Evolutionary conservation across 2,329 filamentous ascomycete species (phyloP), one percentile per base, ranked within the genome.

Genomic region (Cladosporium colombiae): DNA sequence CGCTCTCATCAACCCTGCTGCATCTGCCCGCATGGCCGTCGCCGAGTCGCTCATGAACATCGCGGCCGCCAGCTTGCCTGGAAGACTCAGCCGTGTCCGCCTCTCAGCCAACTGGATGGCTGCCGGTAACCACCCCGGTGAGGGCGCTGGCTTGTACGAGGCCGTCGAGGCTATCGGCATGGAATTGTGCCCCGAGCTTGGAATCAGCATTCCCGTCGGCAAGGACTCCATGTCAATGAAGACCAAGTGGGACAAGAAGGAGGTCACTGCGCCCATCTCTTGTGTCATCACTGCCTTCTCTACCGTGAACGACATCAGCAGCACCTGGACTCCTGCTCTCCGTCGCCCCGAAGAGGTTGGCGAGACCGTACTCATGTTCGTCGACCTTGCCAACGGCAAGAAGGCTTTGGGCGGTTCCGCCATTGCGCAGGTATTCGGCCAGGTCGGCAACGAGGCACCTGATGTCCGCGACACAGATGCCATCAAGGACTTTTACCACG

Each of bases 161-260:
- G 95, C 93, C 33, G 95, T 97, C 2, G 87, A 96, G 76, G 93
- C 94, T 11, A 93, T 97, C 66, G 93, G 93, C 58, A 90, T 97
- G 87, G 91, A 96, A 57, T 83, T 99, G 10, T 99, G 95, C 79
- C 93, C 93, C 1, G 85, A 91, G 72, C 84, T 98, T n/a, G 92
- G 91, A 37, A 88, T 99, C 68, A 92, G 91, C 65, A 98, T 99
- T 67, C 95, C 95, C 4, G 95, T 98, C 10, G 95, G 95, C 64
- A 98, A 99, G 80, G 95, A 99, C 78, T 98, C 94, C 0, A 97
- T 96, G 79, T 97, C 93, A 2, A 98, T 99, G 95, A 97, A 97
- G 83, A 94, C 96, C 74, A 92, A 92, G 65, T 98, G 95, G 95
- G 90, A 88, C 74, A 80, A 85, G 16, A 95, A 91, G 81, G 93